A percentile compares a stretch with the other conserved stretches of the same genome.
Conservation (phyloP, 1,284 basidiomycete genomes). For the Hypsizygus ulmarius region DNA sequence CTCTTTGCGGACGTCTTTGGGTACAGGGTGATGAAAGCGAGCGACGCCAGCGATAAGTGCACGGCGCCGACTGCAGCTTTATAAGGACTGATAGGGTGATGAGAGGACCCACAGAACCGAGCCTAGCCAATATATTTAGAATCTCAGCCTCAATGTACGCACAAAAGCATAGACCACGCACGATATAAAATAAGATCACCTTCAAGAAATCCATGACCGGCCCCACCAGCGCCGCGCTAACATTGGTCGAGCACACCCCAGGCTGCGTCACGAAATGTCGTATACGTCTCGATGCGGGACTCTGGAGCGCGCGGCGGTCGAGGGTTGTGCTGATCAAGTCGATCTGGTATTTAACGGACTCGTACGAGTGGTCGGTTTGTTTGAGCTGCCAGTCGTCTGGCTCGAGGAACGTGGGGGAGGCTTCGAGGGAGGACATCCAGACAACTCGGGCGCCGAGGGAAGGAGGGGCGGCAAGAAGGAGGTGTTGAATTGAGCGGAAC, state of each 20-base stretch:
- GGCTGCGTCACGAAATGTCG: constrained; percentile 74
- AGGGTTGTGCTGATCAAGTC: constrained; percentile 68
- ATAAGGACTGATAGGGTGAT: constrained; percentile 58
- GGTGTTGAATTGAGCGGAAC: constrained; percentile 57
- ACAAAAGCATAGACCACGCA: constrained; percentile 39
- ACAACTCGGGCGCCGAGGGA: constrained; percentile 60
- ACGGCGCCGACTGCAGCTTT: constrained; percentile 66
- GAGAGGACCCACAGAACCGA: constrained; percentile 60
- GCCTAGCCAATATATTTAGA: constrained; percentile 40
- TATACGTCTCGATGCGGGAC: constrained; percentile 30
- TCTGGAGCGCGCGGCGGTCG: constrained; percentile 40
- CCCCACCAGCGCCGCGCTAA: constrained; percentile 50
- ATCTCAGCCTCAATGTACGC: not conserved
- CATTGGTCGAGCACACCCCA: constrained; percentile 70
- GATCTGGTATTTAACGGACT: constrained; percentile 77
- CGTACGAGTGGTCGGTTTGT: constrained; percentile 62
- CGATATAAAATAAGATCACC: constrained; percentile 65
- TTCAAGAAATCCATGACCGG: constrained; percentile 53
- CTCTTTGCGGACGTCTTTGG: constrained; percentile 17
- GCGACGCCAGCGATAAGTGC: constrained; percentile 56
- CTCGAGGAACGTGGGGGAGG: constrained; percentile 53
- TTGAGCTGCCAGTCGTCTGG: constrained; percentile 73
- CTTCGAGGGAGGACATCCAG: constrained; percentile 80
- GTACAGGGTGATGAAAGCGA: constrained; percentile 42
- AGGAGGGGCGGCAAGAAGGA: constrained; percentile 41